phyloP scores from a whole-genome alignment of 768 basidiomycete genomes.

The Amanita exitialis region DNA sequence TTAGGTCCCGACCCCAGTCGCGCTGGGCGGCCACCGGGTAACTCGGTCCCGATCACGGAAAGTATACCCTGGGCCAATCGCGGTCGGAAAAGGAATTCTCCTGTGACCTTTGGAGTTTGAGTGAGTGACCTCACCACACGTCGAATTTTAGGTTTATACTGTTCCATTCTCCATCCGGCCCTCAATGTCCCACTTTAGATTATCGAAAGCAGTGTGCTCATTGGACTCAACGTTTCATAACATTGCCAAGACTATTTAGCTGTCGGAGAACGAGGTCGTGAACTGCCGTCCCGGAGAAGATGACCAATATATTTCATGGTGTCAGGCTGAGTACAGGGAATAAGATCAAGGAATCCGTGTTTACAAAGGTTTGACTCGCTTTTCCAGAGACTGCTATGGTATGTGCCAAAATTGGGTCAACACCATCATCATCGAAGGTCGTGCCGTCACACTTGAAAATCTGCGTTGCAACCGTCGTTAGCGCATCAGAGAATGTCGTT shows the following conservation, averaged over 20 bases:
- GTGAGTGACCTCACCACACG: not conserved
- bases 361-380: not conserved
- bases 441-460: no score
- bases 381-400: conserved; percentile 3
- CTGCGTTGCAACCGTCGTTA: no score
- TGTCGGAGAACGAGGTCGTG: conserved; percentile 2
- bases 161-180: conserved; percentile 1
- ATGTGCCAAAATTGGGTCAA: conserved; percentile 6
- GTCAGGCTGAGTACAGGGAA: not conserved
- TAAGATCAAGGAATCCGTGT: not conserved
- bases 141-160: conserved; percentile 4
- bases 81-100: not conserved
- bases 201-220: conserved; percentile 6
- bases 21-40: conserved; percentile 8
- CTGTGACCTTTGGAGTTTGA: conserved; percentile 6
- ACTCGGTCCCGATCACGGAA: conserved; percentile 6
- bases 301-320: conserved; percentile 6
- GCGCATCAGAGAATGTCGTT: no score
- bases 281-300: conserved; percentile 5
- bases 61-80: not conserved
- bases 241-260: conserved; percentile 5
- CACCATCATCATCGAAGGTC: not conserved
- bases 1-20: conserved; percentile 10
- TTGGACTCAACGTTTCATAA: conserved; percentile 7
- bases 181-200: conserved; percentile 8